phyloP scores from a whole-genome alignment of 345 rosid species.

The Citrus sinensis region DVS_A1.0 CM039166.1:25523501-25524000 shows the following conservation, averaged over 20 bases:
- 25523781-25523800: constrained; percentile 63
- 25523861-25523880: constrained; percentile 73
- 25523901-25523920: background rate
- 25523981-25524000: constrained; percentile 65
- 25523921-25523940: background rate
- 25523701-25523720: constrained; percentile 50
- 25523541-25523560: constrained; percentile 37
- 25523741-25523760: constrained; percentile 44
- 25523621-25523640: constrained; percentile 65
- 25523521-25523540: background rate
- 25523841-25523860: constrained; percentile 68
- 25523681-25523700: constrained; percentile 61
- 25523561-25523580: constrained; percentile 27
- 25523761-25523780: constrained; percentile 63
- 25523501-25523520: background rate
- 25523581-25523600: constrained; percentile 10
- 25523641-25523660: constrained; percentile 65
- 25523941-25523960: background rate
- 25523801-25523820: constrained; percentile 64
- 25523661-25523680: constrained; percentile 69
- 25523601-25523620: constrained; percentile 54
- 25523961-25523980: constrained; percentile 24
- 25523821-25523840: constrained; percentile 47
- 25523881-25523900: constrained; percentile 54
- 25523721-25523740: constrained; percentile 52